phyloP scores from a whole-genome alignment of 345 rosid species.

The Pugionium dolabratum region DNA sequence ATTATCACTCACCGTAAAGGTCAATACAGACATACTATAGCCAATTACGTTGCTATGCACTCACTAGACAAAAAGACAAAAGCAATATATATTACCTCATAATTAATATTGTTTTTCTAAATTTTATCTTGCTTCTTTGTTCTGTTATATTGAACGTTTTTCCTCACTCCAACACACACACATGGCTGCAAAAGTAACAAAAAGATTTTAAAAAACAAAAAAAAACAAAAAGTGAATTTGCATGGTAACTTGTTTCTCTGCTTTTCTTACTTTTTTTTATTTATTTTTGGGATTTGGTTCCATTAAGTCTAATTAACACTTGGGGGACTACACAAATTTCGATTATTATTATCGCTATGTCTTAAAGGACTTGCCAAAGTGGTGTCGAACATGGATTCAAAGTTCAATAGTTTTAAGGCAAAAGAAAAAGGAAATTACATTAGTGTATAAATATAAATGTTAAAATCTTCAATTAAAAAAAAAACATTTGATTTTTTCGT shows the following conservation, averaged over 20 bases:
- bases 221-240: conserved; percentile 20
- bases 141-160: conserved; percentile 11
- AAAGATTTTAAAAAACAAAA: not conserved
- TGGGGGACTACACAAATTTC: conserved; percentile 16
- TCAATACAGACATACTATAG: conserved; percentile 31
- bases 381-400: conserved; percentile 1
- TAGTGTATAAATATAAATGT: not conserved
- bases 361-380: not conserved
- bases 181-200: conserved; percentile 37
- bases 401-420: not conserved
- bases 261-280: conserved; percentile 16
- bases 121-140: conserved; percentile 14
- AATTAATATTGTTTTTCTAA: conserved; percentile 12
- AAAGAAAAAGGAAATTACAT: not conserved
- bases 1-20: conserved; percentile 39
- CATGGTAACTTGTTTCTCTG: conserved; percentile 39
- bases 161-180: conserved; percentile 20
- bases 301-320: conserved; percentile 9
- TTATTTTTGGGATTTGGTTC: conserved; percentile 16
- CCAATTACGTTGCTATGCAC: conserved; percentile 37
- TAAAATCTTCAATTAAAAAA: not conserved
- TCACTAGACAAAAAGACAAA: conserved; percentile 41
- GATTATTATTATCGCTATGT: not conserved
- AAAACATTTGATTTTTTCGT: not conserved
- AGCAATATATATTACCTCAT: conserved; percentile 28